Base-by-base conservation (phyloP, 371 early-diverging fungal species). In the Mucor velutinosus region DNA sequence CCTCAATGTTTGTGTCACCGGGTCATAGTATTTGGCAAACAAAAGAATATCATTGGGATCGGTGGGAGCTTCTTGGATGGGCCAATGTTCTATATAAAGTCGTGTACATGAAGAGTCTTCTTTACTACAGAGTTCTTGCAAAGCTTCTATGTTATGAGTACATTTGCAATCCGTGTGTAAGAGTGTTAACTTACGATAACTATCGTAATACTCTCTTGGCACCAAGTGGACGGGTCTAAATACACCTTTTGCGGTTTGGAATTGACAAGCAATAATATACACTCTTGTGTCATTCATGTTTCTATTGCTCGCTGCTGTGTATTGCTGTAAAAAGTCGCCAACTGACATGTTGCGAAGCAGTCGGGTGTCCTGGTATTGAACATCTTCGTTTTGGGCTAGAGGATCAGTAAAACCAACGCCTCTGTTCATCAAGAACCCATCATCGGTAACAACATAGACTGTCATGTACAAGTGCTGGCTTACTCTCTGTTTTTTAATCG, bases 361-460 rank as follows among this genome's bases (percentile, higher is more conserved):
- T 35, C 35, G 35, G 7, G 35, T 35, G 2, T 35, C 10, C 7
- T 35, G 35, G 11, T 35, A 35, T 35, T 2, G 35, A 10, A 1
- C 1, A 4, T 10, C 2, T 8, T 35, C 10, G 35, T 10, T 35
- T 35, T 35, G 35, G 1, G 35, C 8, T 35, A 35, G 35, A 35
- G 1, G 35, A 35, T 35, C 35, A 25, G 65, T 43, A 33, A 95
- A 77, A 58, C 95, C 95, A 71, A 91, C 90, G 19, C 92, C 94
- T 49, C 81, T 82, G 72, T 95, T 92, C 12, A 66, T 62, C 32
- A 66, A 58, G 60, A 93, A 86, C 21, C 78, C 78, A 6, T 80
- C 72, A 45, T 89, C 62, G 5, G 17, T 43, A 25, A 45, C 47
- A 32, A 86, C 82, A 58, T 80, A 76, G 12, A 86, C 74, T 49